Evolutionary conservation across 352 stramenopile genomes (phyloP), one percentile per base, ranked within the genome.

Genomic region (Pythium phragmitis): DNA sequence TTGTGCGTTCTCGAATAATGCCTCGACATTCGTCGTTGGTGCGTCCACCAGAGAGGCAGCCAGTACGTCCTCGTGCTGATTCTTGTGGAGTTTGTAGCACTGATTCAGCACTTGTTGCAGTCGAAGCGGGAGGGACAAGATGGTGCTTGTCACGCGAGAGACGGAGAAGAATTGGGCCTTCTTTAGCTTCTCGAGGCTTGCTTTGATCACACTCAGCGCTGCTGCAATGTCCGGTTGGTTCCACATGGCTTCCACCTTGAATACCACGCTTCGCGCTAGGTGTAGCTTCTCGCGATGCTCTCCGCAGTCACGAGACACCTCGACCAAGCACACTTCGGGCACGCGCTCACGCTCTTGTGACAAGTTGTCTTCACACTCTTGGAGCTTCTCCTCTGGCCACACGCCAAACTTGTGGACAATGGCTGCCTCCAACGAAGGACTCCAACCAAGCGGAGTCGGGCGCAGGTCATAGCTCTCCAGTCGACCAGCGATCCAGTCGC

Each of bases 101-200:
- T 57, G 30, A n/a, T 57, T 57, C 50, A 57, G 6, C n/a, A 57
- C n/a, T 30, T 33, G 7, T 17, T 57, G 50, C 2, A 57, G 50
- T 8, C 50, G 50, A 28, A 45, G 16, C 6, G 50, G 50, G 16
- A 57, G 9, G 17, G 16, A 45, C 50, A 57, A 33, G 33, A 57
- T 57, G 3, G 8, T 39, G 26, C 26, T 23, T 23, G 49, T 33
- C 11, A 16, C 2, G 7, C 33, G 49, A 28, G 14, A 30, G n/a
- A 23, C 8, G 5, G 23, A 16, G 28, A 42, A 45, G 7, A 37
- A n/a, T 7, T 26, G 33, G 33, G 33, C 33, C 33, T 37, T 45
- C 50, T 57, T 57, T 30, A 57, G 45, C 7, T 46, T 30, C 37
- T 45, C 12, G 33, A 57, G 50, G n/a, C 50, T 26, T 17, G 30